These are phyloP conservation scores for Boletus huronensis DNA, from an alignment of 768 basidiomycete species.

Conservation along the genomic window DNA sequence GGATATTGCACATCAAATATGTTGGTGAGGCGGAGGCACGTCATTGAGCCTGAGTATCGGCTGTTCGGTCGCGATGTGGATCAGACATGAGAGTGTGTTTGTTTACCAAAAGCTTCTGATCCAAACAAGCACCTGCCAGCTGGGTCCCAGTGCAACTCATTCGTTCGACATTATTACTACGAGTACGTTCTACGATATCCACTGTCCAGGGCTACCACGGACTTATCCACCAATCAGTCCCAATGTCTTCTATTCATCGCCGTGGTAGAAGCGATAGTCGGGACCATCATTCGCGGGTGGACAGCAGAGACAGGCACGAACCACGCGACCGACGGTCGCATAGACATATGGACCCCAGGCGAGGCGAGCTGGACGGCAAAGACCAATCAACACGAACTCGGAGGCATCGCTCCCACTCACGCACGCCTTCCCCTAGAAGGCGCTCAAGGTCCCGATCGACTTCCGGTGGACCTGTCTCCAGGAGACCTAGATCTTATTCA, in stretches of 20 bases:
- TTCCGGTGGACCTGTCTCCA: constrained; percentile 16
- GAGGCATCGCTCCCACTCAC: constrained; percentile 22
- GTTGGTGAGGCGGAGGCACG: constrained; percentile 6
- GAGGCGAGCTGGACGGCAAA: constrained; percentile 7
- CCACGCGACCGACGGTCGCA: constrained; percentile 19
- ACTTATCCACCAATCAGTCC: not conserved
- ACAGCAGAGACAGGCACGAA: constrained; percentile 15
- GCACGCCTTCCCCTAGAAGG: constrained; percentile 17
- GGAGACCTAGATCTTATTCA: constrained; percentile 18
- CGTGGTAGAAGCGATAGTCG: constrained; percentile 24
- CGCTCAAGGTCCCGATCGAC: constrained; percentile 28
- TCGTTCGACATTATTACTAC: not conserved
- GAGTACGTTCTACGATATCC: not conserved
- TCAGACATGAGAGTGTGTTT: constrained; percentile 14
- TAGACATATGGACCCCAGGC: constrained; percentile 13
- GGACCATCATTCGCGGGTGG: constrained; percentile 12
- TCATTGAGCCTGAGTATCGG: constrained; percentile 11
- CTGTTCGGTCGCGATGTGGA: constrained; percentile 21
- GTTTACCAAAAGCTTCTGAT: constrained; percentile 27
- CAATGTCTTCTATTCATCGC: constrained; percentile 22
- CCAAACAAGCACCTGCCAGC: constrained; percentile 24
- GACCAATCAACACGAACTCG: constrained; percentile 2
- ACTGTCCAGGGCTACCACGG: not conserved
- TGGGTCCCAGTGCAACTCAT: not conserved
- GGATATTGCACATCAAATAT: constrained; percentile 25